phyloP scores from a whole-genome alignment of 495 filamentous ascomycete species.

The Aspergillus cavernicola region DNA sequence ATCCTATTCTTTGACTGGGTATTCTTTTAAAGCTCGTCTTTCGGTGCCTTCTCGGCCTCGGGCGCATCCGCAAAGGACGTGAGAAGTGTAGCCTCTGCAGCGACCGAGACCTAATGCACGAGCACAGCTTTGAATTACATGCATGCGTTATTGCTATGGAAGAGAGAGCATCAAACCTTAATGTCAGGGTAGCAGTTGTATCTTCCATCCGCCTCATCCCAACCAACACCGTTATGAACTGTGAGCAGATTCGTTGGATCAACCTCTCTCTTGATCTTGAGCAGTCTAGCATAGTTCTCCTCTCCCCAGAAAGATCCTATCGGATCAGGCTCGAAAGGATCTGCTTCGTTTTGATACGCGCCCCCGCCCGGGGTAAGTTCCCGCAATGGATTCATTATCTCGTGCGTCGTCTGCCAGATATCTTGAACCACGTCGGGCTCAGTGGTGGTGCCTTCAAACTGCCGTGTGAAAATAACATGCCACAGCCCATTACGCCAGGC shows the following conservation, averaged over 20 bases:
- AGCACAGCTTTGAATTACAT: neutral
- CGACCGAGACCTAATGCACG: neutral
- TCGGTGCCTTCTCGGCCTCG: neutral
- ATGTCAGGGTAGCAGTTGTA: slow-evolving; percentile 19
- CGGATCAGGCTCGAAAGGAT: slow-evolving; percentile 29
- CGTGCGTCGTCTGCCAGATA: slow-evolving; percentile 12
- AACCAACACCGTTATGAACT: slow-evolving; percentile 17
- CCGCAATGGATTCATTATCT: slow-evolving; percentile 13
- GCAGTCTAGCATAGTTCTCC: slow-evolving; percentile 35
- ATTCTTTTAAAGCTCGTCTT: neutral
- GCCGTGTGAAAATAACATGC: slow-evolving; percentile 14
- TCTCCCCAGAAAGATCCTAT: slow-evolving; percentile 21
- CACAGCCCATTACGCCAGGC: slow-evolving; percentile 18
- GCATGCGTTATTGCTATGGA: too few relatives aligned
- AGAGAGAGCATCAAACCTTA: slow-evolving; percentile 1
- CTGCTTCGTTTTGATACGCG: slow-evolving; percentile 44
- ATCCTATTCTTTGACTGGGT: neutral
- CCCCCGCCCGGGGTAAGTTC: slow-evolving; percentile 36
- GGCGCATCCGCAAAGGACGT: neutral
- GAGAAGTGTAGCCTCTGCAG: too few relatives aligned
- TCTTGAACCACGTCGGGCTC: slow-evolving; percentile 2
- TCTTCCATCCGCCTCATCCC: slow-evolving; percentile 14
- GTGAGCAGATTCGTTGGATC: slow-evolving; percentile 31
- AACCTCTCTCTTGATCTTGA: slow-evolving; percentile 38
- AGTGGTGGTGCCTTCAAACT: slow-evolving; percentile 2